phyloP scores from a whole-genome alignment of 2,329 filamentous ascomycete genomes.

The Penicillium sp. region DNA sequence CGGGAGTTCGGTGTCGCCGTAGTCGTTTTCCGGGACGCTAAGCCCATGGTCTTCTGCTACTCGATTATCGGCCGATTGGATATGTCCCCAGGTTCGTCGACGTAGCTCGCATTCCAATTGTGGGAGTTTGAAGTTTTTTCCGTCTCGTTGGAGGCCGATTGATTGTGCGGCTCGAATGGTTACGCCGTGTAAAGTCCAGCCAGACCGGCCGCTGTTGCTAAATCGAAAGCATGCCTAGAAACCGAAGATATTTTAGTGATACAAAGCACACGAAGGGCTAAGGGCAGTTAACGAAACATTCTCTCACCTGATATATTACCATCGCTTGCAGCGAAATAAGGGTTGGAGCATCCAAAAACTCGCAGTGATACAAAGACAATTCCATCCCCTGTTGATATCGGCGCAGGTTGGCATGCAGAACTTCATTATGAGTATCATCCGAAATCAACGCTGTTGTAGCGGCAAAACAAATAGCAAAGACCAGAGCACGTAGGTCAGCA shows the following conservation, averaged over 20 bases:
- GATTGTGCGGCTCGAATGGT: conserved; percentile 55
- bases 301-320: conserved; percentile 40
- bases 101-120: conserved; percentile 57
- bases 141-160: conserved; percentile 52
- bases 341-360: conserved; percentile 46
- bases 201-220: conserved; percentile 25
- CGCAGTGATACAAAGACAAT: conserved; percentile 40
- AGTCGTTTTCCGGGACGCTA: conserved; percentile 49
- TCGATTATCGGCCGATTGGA: conserved; percentile 46
- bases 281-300: no score
- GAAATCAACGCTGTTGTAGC: conserved; percentile 24
- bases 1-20: conserved; percentile 42
- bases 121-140: conserved; percentile 50
- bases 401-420: conserved; percentile 14
- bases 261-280: background rate
- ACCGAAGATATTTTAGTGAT: background rate
- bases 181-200: conserved; percentile 54
- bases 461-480: conserved; percentile 32
- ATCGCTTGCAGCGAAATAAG: conserved; percentile 33
- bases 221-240: conserved; percentile 22
- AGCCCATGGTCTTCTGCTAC: conserved; percentile 60
- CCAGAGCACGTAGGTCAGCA: conserved; percentile 25
- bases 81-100: conserved; percentile 56
- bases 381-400: conserved; percentile 36
- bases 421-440: conserved; percentile 17